Evolutionary conservation across 331 rosid species (phyloP), one percentile per base, ranked within the genome.

Genomic region (Rhamnella rubrinervis): DNA sequence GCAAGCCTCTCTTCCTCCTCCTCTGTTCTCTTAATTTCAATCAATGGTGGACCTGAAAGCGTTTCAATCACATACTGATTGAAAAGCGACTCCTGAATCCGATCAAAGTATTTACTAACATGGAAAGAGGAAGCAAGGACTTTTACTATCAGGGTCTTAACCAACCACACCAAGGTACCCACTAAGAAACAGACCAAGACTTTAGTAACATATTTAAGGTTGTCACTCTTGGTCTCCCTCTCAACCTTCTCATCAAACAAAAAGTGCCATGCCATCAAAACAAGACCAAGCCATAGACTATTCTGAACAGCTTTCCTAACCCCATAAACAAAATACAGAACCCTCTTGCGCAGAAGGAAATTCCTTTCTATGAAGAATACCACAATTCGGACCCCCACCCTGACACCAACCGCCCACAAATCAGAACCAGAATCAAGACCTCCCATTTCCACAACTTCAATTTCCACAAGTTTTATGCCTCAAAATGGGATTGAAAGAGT

Each of bases 91-190:
- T 95, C 99, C 59, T 91, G 99, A 74, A 95, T 95, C 71, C 97
- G 82, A 81, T 95, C 99, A 55, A 95, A 95, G 55, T 89, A 95
- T 0, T 97, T 91, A 55, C 91, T 87, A 0, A 95, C 96, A 59
- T 95, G 99, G 78, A 91, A 95, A 7, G 95, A 87, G 7, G 99
- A 95, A 37, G 99, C 99, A 19, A 95, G 58, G 8, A 91, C 95
- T 82, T 95, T 95, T 8, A 95, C 97, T 72, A 80, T 14, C 11
- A 95, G 81, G 28, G 99, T 87, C 69, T 95, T 95, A 39, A 86
- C 73, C 66, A 95, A 75, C 99, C 99, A 95, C 1, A 89, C 71
- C 80, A 95, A 19, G 35, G 91, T 90, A 15, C 92, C 92, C 59
- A 87, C 76, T 75, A 91, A 78, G 40, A 95, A 84, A 71, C 97